Base-by-base conservation (phyloP, 805 yeast genomes). In the Debaryomyces maramus region DNA sequence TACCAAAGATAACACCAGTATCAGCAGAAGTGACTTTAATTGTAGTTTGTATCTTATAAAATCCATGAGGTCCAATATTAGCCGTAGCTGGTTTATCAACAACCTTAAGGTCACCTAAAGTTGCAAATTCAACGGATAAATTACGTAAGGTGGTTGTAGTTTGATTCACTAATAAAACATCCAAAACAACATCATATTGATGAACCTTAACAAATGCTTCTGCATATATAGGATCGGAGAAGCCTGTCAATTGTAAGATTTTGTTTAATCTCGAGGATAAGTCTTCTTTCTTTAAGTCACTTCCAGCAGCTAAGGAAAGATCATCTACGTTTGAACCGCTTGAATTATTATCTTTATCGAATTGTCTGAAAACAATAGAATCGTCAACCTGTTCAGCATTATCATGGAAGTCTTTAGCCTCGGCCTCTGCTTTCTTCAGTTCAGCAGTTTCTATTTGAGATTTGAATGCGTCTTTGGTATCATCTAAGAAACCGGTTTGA, bases 1-100 rank as follows among this genome's bases (percentile, higher is more conserved):
- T 91, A 60, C 99, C 99, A 60, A 93, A 93, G 37, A 93, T 88
- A 39, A 91, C 97, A 53, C 98, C 99, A 6, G 99, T 90, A 58
- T 95, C 99, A 11, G 98, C 97, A 32, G 96, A 86, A 0, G 96
- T 85, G 32, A 93, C 99, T 65, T 89, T 89, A 50, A 93, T 78
- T 2, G 97, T 90, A 34, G 90, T 81, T 52, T 88, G 90, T 24
- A 87, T 75, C 46, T 86, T 85, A 67, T 88, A 88, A 80, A 93
- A 93, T 15, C 97, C 97, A 66, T 90, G 96, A n/a, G 99, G 96
- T 17, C 96, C 96, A 45, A 93, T 78, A 59, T 91, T 93, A 29
- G 85, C 88, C 11, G 95, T 80, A 2, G 88, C 73, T 33, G 98
- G 96, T 53, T 83, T 83, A 57, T 93, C 98, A 38, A 90, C 84